These are phyloP conservation scores for Diutina ranongensis DNA, from an alignment of 1,139 yeast species.

Conservation along the genomic window DNA sequence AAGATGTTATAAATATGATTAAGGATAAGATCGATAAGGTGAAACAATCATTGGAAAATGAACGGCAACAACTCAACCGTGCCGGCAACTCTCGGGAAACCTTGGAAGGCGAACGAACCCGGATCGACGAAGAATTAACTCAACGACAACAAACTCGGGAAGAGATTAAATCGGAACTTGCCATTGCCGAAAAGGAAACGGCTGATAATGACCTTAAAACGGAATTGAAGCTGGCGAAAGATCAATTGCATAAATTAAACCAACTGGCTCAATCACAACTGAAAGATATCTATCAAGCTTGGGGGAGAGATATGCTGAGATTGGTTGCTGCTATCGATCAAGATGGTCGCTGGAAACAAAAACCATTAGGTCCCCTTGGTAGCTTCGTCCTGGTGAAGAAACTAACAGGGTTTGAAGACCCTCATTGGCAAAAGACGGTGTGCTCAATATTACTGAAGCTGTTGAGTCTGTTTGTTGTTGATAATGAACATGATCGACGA, in stretches of 20 bases:
- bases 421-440: constrained; percentile 52
- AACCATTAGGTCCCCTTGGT: constrained; percentile 86
- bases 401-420: constrained; percentile 18
- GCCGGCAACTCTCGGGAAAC: constrained; percentile 21
- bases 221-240: neutral
- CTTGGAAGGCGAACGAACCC: constrained; percentile 14
- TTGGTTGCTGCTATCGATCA: constrained; percentile 32
- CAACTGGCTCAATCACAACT: neutral
- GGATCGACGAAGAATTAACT: constrained; percentile 7
- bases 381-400: constrained; percentile 42
- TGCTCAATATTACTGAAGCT: constrained; percentile 38
- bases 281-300: constrained; percentile 29
- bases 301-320: constrained; percentile 31
- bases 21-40: constrained; percentile 17
- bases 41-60: constrained; percentile 16
- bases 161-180: constrained; percentile 11
- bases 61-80: constrained; percentile 25
- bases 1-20: constrained; percentile 8
- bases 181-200: constrained; percentile 10
- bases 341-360: constrained; percentile 25
- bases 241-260: neutral
- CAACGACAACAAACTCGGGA: constrained; percentile 9
- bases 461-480: constrained; percentile 58
- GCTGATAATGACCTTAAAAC: constrained; percentile 11
- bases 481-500: constrained; percentile 48